Evolutionary conservation across 2,329 filamentous ascomycete species (phyloP).

Genomic region (Metarhizium guizhouense): DNA sequence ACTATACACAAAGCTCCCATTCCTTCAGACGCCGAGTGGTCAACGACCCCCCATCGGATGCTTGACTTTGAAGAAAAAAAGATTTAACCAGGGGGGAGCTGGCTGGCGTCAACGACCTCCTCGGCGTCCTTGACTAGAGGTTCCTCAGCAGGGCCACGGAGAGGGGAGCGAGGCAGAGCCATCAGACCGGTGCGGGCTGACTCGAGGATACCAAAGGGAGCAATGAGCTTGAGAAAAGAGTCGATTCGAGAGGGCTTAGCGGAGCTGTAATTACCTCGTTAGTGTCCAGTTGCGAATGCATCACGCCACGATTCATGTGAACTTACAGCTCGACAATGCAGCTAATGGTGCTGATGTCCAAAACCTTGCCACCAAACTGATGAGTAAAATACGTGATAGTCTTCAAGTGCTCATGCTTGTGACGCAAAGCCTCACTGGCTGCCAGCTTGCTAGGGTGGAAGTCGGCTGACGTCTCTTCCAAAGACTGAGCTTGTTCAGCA

Average conservation of each 20-base stretch:
- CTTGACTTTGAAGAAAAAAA: neutral
- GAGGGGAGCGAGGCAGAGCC: conserved; percentile 88
- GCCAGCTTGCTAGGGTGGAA: conserved; percentile 87
- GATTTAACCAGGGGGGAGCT: conserved; percentile 77
- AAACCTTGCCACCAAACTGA: conserved; percentile 93
- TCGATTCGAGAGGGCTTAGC: conserved; percentile 92
- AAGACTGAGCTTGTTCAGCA: conserved; percentile 26
- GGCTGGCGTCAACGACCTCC: conserved; percentile 89
- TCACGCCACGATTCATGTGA: neutral
- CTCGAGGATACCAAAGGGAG: conserved; percentile 92
- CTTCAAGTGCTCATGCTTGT: conserved; percentile 96
- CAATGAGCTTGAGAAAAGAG: conserved; percentile 92
- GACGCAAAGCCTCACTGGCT: conserved; percentile 78
- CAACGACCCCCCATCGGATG: neutral
- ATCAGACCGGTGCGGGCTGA: conserved; percentile 93
- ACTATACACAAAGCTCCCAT: conserved; percentile 7
- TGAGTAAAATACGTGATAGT: conserved; percentile 94
- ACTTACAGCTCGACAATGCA: conserved; percentile 96
- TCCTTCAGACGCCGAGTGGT: conserved; percentile 11
- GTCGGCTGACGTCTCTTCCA: conserved; percentile 48
- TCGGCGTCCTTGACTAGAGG: conserved; percentile 73
- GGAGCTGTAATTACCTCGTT: conserved; percentile 43
- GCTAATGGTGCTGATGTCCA: conserved; percentile 97
- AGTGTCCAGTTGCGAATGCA: neutral
- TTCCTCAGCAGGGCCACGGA: conserved; percentile 66